Conservation (phyloP, 371 early-diverging fungal genomes). For the Rhizopus stolonifer region DNA sequence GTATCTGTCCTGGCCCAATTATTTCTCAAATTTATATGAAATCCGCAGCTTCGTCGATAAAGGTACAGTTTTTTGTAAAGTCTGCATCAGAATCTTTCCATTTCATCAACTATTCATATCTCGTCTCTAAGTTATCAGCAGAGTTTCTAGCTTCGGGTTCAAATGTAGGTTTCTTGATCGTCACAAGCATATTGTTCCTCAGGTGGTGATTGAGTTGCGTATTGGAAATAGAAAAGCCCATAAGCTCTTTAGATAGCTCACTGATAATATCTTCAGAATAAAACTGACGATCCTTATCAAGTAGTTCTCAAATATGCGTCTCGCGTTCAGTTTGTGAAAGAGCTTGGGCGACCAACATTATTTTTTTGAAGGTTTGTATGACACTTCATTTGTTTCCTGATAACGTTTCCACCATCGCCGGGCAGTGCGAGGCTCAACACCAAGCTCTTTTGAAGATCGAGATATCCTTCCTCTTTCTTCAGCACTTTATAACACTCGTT, state of each 20-base stretch:
- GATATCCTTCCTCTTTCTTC: slow-evolving; percentile 4
- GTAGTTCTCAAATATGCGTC: neutral
- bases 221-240: slow-evolving; percentile 9
- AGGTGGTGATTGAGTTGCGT: slow-evolving; percentile 6
- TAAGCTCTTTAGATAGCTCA: slow-evolving; percentile 6
- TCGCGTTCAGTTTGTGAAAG: slow-evolving; percentile 14
- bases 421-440: slow-evolving; percentile 2
- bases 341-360: slow-evolving; percentile 11
- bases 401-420: slow-evolving; percentile 4
- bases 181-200: slow-evolving; percentile 4
- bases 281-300: slow-evolving; percentile 6
- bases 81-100: slow-evolving; percentile 10
- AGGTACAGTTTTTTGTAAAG: slow-evolving; percentile 13
- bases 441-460: slow-evolving; percentile 3
- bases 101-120: slow-evolving; percentile 16
- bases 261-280: slow-evolving; percentile 5
- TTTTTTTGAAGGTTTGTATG: slow-evolving; percentile 8
- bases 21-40: slow-evolving; percentile 9
- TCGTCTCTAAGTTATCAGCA: slow-evolving; percentile 6
- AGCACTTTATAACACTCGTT: slow-evolving; percentile 6
- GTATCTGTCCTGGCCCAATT: slow-evolving; percentile 8
- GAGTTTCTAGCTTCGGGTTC: neutral
- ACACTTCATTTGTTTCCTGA: neutral
- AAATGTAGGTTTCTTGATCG: slow-evolving; percentile 3
- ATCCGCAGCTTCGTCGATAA: slow-evolving; percentile 10